phyloP scores from a whole-genome alignment of 2,329 filamentous ascomycete genomes.

The Trichoderma cornu-damae region DNA sequence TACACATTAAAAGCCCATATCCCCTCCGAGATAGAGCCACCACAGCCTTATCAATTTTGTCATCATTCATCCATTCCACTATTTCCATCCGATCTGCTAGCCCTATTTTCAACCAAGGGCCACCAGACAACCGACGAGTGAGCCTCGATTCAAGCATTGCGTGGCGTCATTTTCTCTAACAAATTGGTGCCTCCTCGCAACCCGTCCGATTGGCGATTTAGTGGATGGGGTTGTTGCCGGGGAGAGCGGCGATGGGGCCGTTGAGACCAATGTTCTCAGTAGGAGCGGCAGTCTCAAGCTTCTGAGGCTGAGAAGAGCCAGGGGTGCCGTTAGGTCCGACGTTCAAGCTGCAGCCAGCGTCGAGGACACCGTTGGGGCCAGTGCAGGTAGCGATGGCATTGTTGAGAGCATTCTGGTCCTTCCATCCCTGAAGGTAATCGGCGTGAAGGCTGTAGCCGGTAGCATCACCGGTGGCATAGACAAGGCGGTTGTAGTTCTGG shows the following conservation, averaged over 20 bases:
- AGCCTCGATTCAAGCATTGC: background rate
- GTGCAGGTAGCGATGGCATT: conserved; percentile 27
- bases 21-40: background rate
- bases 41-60: background rate
- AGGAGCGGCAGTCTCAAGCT: conserved; percentile 23
- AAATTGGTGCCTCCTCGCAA: background rate
- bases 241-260: conserved; percentile 24
- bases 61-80: background rate
- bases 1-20: background rate
- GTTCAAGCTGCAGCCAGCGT: conserved; percentile 26
- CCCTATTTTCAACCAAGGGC: background rate
- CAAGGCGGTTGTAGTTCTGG: conserved; percentile 27
- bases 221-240: conserved; percentile 27
- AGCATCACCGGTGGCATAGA: conserved; percentile 28
- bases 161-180: background rate
- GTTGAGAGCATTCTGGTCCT: conserved; percentile 27
- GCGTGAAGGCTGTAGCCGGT: conserved; percentile 30
- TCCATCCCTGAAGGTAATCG: conserved; percentile 31
- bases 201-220: background rate
- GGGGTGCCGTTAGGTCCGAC: conserved; percentile 24
- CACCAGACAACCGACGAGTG: background rate
- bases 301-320: conserved; percentile 21
- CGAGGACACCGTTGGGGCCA: conserved; percentile 24
- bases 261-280: conserved; percentile 26
- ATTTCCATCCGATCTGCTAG: background rate